Base-by-base conservation (phyloP, 1,139 yeast species). In the Lodderomyces metapsilosis region DNA sequence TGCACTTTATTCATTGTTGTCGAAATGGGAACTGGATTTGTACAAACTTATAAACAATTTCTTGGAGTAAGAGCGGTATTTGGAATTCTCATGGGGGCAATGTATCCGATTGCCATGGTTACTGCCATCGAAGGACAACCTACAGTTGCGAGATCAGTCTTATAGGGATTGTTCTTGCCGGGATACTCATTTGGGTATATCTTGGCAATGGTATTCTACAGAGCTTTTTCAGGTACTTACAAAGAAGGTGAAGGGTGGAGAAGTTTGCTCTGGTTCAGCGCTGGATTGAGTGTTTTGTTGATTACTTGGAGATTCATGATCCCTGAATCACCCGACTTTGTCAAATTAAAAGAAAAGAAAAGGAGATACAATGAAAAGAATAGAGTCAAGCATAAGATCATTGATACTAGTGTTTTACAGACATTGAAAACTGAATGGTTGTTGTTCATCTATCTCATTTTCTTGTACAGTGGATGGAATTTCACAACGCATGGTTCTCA, bases 261-360 rank as follows among this genome's bases (percentile, higher is more conserved):
- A 56, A 76, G 88, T 1, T 68, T 86, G 49, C 84, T 82, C 60
- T 86, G 94, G 89, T 84, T 88, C 54, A 80, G 87, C 39, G 81
- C 94, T 20, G 86, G 91, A 22, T 61, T 64, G 13, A 68, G 71
- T 9, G 59, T 65, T 3, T 42, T 68, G 18, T 58, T 68, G 37
- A 57, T 67, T 23, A 41, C 54, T 17, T 66, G 70, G 70, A 59
- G 73, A 47, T 48, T 53, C 21, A 54, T 53, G 37, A 53, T 56
- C 36, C 70, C 71, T 1, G 73, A 68, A 53, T 62, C 71, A 2
- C 59, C 61, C 41, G 52, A 62, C 41, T 57, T 50, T 36, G 13
- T 53, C 5, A 52, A 47, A 23, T 41, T 57, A 41, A 45, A 52
- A 39, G 50, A 53, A 27, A 52, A 47, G 37, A 55, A 52, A 43